Evolutionary conservation across 768 basidiomycete species (phyloP).

Genomic region (Postia placenta): DNA sequence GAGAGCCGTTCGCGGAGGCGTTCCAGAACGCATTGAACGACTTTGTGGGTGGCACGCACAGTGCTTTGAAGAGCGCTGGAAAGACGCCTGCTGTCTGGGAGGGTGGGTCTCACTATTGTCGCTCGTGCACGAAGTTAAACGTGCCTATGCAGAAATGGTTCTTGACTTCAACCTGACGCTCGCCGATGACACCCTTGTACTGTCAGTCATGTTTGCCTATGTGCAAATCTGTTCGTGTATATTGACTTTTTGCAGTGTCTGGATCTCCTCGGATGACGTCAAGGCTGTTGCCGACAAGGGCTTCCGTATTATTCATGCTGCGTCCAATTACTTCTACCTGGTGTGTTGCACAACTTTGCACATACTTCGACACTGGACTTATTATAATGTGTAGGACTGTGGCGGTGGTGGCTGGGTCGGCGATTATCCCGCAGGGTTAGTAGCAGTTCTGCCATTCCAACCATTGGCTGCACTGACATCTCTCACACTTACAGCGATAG

Average conservation of each 20-base stretch:
- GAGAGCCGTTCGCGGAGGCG: slow-evolving; percentile 25
- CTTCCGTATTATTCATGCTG: slow-evolving; percentile 57
- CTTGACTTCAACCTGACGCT: slow-evolving; percentile 29
- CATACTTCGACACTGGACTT: neutral
- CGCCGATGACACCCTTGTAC: slow-evolving; percentile 38
- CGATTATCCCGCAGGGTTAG: slow-evolving; percentile 32
- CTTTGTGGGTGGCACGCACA: slow-evolving; percentile 32
- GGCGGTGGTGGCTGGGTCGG: slow-evolving; percentile 73
- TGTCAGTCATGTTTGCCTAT: slow-evolving; percentile 31
- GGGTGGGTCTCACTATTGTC: slow-evolving; percentile 17
- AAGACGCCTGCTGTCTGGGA: slow-evolving; percentile 49
- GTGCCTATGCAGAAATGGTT: neutral
- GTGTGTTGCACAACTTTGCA: slow-evolving; percentile 21
- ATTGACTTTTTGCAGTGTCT: slow-evolving; percentile 41
- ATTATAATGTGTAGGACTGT: slow-evolving; percentile 41
- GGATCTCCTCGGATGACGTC: slow-evolving; percentile 64
- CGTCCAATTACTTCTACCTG: slow-evolving; percentile 78
- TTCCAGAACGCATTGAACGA: slow-evolving; percentile 33
- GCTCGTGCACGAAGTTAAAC: neutral
- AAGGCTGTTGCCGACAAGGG: slow-evolving; percentile 55
- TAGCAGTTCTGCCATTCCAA: no score
- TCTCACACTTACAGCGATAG: slow-evolving; percentile 32
- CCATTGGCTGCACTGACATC: neutral
- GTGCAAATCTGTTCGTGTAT: neutral
- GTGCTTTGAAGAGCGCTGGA: slow-evolving; percentile 23